A percentile compares a stretch with the other conserved stretches of the same genome.
Conservation (phyloP, 495 filamentous ascomycete species). For the Barbatosphaeria neglecta region DNA sequence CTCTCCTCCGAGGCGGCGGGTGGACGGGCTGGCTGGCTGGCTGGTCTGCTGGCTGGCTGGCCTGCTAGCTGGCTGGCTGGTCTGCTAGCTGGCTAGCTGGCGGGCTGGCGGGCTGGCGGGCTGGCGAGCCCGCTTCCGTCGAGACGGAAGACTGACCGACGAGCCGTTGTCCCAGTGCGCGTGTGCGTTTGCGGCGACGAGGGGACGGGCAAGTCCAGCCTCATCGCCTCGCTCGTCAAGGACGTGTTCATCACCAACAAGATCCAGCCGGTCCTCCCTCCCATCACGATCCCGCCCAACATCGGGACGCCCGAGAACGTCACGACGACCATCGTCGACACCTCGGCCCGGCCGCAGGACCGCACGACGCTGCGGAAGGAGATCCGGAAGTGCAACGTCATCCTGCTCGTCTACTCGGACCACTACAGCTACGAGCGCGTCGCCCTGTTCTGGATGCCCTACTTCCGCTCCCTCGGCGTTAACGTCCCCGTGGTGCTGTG, state of each 20-base stretch:
- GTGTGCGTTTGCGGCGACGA: constrained; percentile 97
- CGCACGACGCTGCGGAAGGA: constrained; percentile 79
- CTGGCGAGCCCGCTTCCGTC: too few relatives aligned
- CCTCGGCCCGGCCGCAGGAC: constrained; percentile 89
- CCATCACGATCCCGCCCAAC: constrained; percentile 82
- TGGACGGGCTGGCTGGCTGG: too few relatives aligned
- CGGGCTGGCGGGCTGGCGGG: too few relatives aligned
- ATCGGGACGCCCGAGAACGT: constrained; percentile 89
- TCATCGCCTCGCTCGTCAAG: constrained; percentile 78
- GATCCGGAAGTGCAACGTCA: constrained; percentile 92
- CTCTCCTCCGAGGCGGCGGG: too few relatives aligned
- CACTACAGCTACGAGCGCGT: constrained; percentile 98
- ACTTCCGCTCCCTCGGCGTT: constrained; percentile 91
- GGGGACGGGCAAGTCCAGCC: constrained; percentile 55
- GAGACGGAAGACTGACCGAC: too few relatives aligned
- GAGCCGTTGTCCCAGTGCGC: too few relatives aligned
- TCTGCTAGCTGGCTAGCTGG: too few relatives aligned
- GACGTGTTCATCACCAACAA: constrained; percentile 87
- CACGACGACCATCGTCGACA: constrained; percentile 91
- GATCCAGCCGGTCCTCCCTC: constrained; percentile 87
- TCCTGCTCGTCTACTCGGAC: constrained; percentile 93
- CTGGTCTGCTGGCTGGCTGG: too few relatives aligned
- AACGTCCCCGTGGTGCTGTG: constrained; percentile 97
- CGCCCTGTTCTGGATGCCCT: constrained; percentile 93
- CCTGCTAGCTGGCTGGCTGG: too few relatives aligned